Conservation (phyloP, 2,329 filamentous ascomycete genomes). For the Penicillium sp. region DNA sequence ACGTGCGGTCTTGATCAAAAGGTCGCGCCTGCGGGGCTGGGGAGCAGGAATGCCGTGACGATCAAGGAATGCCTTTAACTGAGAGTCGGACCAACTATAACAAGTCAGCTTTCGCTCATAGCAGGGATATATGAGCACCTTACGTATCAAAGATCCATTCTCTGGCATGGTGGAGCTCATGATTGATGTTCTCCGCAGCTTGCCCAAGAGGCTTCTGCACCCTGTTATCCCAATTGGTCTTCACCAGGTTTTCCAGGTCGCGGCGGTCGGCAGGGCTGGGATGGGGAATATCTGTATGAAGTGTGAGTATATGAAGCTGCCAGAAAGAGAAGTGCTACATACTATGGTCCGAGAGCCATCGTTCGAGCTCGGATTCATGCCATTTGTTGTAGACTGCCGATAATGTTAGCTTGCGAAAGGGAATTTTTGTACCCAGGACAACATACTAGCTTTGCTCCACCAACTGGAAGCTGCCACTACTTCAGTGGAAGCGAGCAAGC, state of each 20-base stretch:
- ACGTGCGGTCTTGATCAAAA: constrained; percentile 72
- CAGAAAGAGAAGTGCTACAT: background rate
- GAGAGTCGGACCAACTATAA: constrained; percentile 81
- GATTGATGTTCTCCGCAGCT: constrained; percentile 71
- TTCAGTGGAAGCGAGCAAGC: constrained; percentile 68
- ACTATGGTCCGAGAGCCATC: constrained; percentile 88
- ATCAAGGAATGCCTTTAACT: constrained; percentile 90
- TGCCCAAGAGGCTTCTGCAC: constrained; percentile 73
- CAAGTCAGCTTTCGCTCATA: constrained; percentile 8
- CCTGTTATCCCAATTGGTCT: constrained; percentile 82
- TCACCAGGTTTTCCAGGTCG: constrained; percentile 87
- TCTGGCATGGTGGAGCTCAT: constrained; percentile 70
- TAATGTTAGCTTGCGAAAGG: constrained; percentile 3
- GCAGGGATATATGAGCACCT: constrained; percentile 17
- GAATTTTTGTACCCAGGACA: background rate
- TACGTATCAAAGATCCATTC: constrained; percentile 90
- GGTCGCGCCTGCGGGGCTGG: constrained; percentile 82
- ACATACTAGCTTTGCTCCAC: constrained; percentile 82
- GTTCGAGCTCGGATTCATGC: constrained; percentile 96
- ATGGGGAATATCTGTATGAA: constrained; percentile 68
- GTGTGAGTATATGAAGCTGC: background rate
- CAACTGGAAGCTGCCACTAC: constrained; percentile 72
- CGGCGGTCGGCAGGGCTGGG: constrained; percentile 89
- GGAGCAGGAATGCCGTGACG: constrained; percentile 83
- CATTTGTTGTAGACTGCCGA: constrained; percentile 90